Percentiles rank a stretch among this genome's conserved stretches.
Evolutionary conservation across 306 rosid species (phyloP).

Genomic region (Lupinus albus): DNA sequence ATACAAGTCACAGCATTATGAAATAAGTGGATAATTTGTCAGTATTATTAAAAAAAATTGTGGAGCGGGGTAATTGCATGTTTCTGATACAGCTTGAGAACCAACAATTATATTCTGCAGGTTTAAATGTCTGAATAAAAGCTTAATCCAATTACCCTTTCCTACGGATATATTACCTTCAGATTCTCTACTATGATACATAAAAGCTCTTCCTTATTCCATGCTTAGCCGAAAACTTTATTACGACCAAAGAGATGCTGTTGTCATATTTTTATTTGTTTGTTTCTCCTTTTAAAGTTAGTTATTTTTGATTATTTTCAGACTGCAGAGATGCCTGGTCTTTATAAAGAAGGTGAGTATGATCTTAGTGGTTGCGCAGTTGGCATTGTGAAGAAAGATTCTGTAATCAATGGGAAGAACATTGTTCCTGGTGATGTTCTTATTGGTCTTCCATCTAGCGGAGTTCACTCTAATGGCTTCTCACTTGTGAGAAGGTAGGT

Average conservation of each 20-base stretch:
- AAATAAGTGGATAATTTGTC: slow-evolving; percentile 1
- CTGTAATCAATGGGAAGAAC: slow-evolving; percentile 73
- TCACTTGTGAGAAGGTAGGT: slow-evolving; percentile 87
- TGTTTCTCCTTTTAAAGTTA: slow-evolving; percentile 14
- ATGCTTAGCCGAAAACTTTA: not conserved
- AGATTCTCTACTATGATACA: not conserved
- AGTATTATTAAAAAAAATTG: too few species aligned
- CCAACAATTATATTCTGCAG: not conserved
- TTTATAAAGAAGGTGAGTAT: slow-evolving; percentile 84
- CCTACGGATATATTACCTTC: not conserved
- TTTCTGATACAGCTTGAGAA: not conserved
- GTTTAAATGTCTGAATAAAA: not conserved
- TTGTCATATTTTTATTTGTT: not conserved
- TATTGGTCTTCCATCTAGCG: slow-evolving; percentile 89
- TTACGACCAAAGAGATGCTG: not conserved
- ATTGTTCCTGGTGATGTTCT: slow-evolving; percentile 75
- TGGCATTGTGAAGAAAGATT: slow-evolving; percentile 75
- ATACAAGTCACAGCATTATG: not conserved
- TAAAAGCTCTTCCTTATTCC: not conserved
- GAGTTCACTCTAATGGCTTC: slow-evolving; percentile 92
- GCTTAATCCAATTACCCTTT: too few species aligned
- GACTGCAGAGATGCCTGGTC: slow-evolving; percentile 99
- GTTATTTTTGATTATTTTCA: slow-evolving; percentile 43
- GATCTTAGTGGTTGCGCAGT: slow-evolving; percentile 97
- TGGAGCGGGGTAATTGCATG: not conserved